Evolutionary conservation across 257 asterid species (phyloP).

Genomic region (Coffea eugenioides): DNA sequence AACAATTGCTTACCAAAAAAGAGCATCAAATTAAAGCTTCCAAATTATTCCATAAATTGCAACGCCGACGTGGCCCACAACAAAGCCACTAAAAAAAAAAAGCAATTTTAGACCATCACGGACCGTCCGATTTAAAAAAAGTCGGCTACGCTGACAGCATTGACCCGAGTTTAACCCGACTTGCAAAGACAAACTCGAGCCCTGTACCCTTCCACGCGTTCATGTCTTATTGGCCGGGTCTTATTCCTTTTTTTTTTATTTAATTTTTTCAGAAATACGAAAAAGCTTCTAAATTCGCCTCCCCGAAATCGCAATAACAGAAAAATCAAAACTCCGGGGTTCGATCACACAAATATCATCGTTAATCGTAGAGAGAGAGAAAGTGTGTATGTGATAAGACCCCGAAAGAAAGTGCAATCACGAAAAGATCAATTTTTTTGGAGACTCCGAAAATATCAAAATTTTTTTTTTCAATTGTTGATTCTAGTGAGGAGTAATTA

Average conservation of each 20-base stretch:
- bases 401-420: not conserved
- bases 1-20: not conserved
- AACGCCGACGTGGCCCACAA: constrained; percentile 23
- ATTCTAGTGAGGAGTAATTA: not conserved
- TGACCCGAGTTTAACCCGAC: not conserved
- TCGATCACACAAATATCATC: not conserved
- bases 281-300: not conserved
- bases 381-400: not conserved
- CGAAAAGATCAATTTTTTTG: not conserved
- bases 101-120: not conserved
- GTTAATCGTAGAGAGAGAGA: not conserved
- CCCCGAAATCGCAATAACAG: constrained; percentile 5
- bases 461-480: not conserved
- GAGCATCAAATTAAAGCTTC: not conserved
- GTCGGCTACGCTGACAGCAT: constrained; percentile 27
- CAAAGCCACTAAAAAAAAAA: constrained; percentile 8
- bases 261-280: no score
- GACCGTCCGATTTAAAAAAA: constrained; percentile 19
- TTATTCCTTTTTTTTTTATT: not conserved
- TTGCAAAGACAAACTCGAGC: constrained; percentile 6
- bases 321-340: constrained; percentile 9
- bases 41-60: not conserved
- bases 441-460: constrained; percentile 3
- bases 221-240: not conserved
- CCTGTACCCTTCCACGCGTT: constrained; percentile 21